These are phyloP conservation scores for Colletotrichum costaricense DNA, from an alignment of 2,329 filamentous ascomycete species.

Conservation along the genomic window DNA sequence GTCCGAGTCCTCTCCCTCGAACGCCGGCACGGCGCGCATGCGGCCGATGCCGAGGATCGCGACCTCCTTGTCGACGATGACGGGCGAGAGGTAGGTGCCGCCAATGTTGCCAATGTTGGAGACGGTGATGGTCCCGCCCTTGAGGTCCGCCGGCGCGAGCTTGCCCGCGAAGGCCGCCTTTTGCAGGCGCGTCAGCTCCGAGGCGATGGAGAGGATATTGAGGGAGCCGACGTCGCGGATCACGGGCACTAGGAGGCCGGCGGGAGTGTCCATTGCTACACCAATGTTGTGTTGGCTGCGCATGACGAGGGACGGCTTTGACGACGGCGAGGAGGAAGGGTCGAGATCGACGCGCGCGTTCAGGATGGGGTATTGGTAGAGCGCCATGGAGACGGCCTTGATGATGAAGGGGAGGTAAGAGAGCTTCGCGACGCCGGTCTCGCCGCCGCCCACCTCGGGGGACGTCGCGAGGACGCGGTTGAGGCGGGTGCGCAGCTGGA, in stretches of 20 bases:
- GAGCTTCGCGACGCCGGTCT: constrained; percentile 69
- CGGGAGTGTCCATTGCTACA: constrained; percentile 92
- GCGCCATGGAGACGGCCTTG: constrained; percentile 90
- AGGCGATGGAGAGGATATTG: constrained; percentile 82
- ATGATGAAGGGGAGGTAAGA: constrained; percentile 95
- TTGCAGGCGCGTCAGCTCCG: constrained; percentile 81
- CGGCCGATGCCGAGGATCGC: constrained; percentile 91
- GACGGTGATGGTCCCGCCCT: constrained; percentile 91
- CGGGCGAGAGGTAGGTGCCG: constrained; percentile 89
- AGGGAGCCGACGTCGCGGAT: constrained; percentile 84
- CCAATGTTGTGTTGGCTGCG: constrained; percentile 94
- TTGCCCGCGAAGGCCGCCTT: constrained; percentile 78
- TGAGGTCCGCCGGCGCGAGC: constrained; percentile 79
- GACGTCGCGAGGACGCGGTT: constrained; percentile 70
- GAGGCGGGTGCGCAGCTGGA: constrained; percentile 77
- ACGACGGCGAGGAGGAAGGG: constrained; percentile 11
- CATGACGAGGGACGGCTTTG: constrained; percentile 80
- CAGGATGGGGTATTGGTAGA: constrained; percentile 85
- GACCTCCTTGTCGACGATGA: constrained; percentile 91
- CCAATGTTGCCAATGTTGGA: constrained; percentile 97
- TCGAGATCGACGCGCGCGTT: constrained; percentile 84
- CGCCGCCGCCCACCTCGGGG: constrained; percentile 56
- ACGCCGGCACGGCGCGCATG: constrained; percentile 83
- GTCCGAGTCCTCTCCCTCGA: constrained; percentile 62
- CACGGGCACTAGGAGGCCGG: constrained; percentile 90